phyloP scores from a whole-genome alignment of 1,139 yeast species.

The Blastobotrys raffinosifermentans region DNA sequence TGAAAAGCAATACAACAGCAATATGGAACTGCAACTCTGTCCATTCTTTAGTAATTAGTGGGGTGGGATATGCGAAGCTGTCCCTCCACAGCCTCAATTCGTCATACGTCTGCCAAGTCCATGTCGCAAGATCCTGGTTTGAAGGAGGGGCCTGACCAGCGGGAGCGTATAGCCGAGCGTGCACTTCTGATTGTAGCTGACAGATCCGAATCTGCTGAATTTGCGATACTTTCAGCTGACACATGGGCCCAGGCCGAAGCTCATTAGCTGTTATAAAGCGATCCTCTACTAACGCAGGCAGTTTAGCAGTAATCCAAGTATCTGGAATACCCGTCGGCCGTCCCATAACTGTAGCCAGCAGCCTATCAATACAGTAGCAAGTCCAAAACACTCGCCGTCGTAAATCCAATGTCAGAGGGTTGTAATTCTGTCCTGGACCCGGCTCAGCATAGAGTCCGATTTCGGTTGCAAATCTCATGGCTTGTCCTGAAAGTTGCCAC shows the following conservation, averaged over 20 bases:
- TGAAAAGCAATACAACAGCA: slow-evolving; percentile 6
- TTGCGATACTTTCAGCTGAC: slow-evolving; percentile 8
- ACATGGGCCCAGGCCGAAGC: slow-evolving; percentile 4
- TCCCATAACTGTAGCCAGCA: slow-evolving; percentile 6
- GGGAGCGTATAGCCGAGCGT: slow-evolving; percentile 1
- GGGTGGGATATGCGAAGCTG: slow-evolving; percentile 5
- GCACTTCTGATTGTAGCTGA: slow-evolving; percentile 7
- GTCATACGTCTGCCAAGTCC: slow-evolving; percentile 10
- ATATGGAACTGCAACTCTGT: slow-evolving; percentile 9
- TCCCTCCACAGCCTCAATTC: slow-evolving; percentile 8
- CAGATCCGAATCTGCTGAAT: slow-evolving; percentile 6
- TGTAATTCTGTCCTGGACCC: slow-evolving; percentile 6
- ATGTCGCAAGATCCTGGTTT: slow-evolving; percentile 3
- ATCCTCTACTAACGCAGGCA: slow-evolving; percentile 8
- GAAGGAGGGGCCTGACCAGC: too few relatives aligned
- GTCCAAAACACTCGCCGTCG: slow-evolving; percentile 10
- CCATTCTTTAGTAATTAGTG: slow-evolving; percentile 10
- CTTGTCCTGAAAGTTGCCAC: slow-evolving; percentile 9
- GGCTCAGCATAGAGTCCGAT: slow-evolving; percentile 9
- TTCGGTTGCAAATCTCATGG: slow-evolving; percentile 8
- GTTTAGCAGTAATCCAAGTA: slow-evolving; percentile 6
- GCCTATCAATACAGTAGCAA: slow-evolving; percentile 8
- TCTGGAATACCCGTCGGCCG: slow-evolving; percentile 8
- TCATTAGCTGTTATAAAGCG: slow-evolving; percentile 4
- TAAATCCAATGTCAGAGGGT: slow-evolving; percentile 6